Conservation (phyloP, 768 basidiomycete species). For the Lyophyllum semitale region DNA sequence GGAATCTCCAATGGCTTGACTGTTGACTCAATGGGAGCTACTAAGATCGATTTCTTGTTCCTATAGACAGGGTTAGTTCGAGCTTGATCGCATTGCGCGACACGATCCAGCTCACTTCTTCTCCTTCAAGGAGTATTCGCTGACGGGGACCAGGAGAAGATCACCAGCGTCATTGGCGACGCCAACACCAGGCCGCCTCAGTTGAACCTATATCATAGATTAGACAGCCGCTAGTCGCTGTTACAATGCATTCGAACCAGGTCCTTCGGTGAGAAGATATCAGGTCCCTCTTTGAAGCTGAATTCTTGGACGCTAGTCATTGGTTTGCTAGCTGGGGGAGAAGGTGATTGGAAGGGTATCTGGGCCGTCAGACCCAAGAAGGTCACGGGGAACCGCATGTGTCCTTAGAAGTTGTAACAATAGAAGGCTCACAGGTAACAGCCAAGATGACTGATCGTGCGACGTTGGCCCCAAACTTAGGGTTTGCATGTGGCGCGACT, state of each 20-base stretch:
- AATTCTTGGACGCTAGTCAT: slow-evolving; percentile 43
- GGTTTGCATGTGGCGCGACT: slow-evolving; percentile 3
- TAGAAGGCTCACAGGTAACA: too few relatives aligned
- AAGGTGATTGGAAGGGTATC: slow-evolving; percentile 42
- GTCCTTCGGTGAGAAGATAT: slow-evolving; percentile 71
- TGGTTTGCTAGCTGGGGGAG: slow-evolving; percentile 12
- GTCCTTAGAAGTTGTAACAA: background rate
- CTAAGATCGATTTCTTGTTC: slow-evolving; percentile 67
- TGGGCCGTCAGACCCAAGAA: slow-evolving; percentile 60
- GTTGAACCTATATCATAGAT: slow-evolving; percentile 40
- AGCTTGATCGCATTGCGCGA: background rate
- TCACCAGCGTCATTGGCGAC: slow-evolving; percentile 71
- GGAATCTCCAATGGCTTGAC: slow-evolving; percentile 55
- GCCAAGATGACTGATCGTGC: background rate
- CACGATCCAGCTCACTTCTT: slow-evolving; percentile 56
- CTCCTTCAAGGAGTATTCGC: slow-evolving; percentile 70
- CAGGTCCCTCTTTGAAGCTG: slow-evolving; percentile 55
- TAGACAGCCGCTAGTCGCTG: background rate
- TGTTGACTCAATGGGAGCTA: slow-evolving; percentile 58
- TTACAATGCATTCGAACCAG: slow-evolving; percentile 35
- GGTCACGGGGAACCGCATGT: slow-evolving; percentile 57
- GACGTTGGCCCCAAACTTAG: too few relatives aligned
- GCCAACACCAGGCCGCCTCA: slow-evolving; percentile 67
- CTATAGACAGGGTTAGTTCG: slow-evolving; percentile 33
- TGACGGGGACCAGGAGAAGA: slow-evolving; percentile 65